These are phyloP conservation scores for Penicillium sp. DNA, from an alignment of 2,329 filamentous ascomycete genomes.

Conservation along the genomic window DNA sequence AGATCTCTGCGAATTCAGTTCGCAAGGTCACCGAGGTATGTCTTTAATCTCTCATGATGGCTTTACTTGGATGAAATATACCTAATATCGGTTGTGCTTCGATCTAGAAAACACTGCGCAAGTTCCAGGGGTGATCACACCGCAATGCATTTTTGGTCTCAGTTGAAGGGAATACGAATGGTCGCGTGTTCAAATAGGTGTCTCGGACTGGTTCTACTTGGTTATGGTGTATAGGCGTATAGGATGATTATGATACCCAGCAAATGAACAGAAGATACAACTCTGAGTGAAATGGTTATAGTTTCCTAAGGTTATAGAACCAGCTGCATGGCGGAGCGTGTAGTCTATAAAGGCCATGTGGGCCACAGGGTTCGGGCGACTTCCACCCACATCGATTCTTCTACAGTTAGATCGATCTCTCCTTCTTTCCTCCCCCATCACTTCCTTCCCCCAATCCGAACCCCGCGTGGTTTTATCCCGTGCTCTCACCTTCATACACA, in stretches of 20 bases:
- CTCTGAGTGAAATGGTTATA: background rate
- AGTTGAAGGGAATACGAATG: background rate
- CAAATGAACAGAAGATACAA: conserved; percentile 1
- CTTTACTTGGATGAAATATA: background rate
- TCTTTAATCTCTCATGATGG: background rate
- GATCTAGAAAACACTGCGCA: conserved; percentile 57
- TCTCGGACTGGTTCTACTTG: background rate
- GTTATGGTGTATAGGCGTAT: conserved; percentile 12
- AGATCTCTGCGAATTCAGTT: conserved; percentile 68
- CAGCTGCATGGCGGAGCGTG: background rate
- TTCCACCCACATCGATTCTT: conserved; percentile 32
- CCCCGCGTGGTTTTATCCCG: conserved; percentile 6
- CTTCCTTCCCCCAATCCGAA: conserved; percentile 4
- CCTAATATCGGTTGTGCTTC: conserved; percentile 5
- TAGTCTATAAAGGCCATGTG: conserved; percentile 16
- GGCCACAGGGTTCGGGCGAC: conserved; percentile 28
- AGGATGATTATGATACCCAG: conserved; percentile 15
- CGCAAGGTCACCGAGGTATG: conserved; percentile 70
- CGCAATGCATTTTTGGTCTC: background rate
- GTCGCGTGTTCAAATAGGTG: background rate
- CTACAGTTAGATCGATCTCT: conserved; percentile 2
- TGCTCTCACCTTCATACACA: conserved; percentile 10
- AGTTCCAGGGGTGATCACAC: conserved; percentile 58
- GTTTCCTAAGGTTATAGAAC: background rate
- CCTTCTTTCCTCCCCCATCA: conserved; percentile 5